These are phyloP conservation scores for Fusarium chuoi DNA, from an alignment of 2,329 filamentous ascomycete genomes.

Conservation along the genomic window DNA sequence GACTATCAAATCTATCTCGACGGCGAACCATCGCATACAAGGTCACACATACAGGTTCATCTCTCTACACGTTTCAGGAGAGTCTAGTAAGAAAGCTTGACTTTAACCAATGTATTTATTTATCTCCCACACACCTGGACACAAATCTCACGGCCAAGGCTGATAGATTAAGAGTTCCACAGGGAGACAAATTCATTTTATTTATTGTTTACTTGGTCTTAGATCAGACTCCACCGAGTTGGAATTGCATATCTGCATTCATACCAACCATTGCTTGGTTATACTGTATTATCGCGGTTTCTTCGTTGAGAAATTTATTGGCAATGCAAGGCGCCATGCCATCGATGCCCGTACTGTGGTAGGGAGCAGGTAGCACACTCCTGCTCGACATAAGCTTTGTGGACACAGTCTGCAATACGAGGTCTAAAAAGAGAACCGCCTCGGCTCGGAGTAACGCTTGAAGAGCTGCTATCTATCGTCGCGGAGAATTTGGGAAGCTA, in stretches of 20 bases:
- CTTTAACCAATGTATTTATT: background rate
- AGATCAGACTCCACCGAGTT: conserved; percentile 27
- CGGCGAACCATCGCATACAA: background rate
- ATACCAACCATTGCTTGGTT: conserved; percentile 2
- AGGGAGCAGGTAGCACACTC: conserved; percentile 9
- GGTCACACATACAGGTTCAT: conserved; percentile 3
- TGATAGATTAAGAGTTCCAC: background rate
- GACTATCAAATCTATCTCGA: background rate
- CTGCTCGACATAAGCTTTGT: conserved; percentile 21
- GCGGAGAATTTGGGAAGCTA: conserved; percentile 12
- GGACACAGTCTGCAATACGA: conserved; percentile 37
- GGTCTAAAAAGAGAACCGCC: conserved; percentile 20
- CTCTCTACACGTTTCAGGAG: background rate
- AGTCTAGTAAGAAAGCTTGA: background rate
- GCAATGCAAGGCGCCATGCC: background rate
- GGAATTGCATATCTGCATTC: conserved; percentile 22
- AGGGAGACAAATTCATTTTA: conserved; percentile 4
- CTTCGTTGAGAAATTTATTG: conserved; percentile 5
- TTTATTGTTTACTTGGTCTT: conserved; percentile 35
- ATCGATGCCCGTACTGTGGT: background rate
- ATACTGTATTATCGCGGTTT: background rate
- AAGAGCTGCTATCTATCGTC: conserved; percentile 7
- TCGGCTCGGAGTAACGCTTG: background rate
- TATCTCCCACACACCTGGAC: background rate
- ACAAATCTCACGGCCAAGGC: too few relatives aligned